Evolutionary conservation across 306 rosid species (phyloP).

Genomic region (Psophocarpus tetragonolobus): DNA sequence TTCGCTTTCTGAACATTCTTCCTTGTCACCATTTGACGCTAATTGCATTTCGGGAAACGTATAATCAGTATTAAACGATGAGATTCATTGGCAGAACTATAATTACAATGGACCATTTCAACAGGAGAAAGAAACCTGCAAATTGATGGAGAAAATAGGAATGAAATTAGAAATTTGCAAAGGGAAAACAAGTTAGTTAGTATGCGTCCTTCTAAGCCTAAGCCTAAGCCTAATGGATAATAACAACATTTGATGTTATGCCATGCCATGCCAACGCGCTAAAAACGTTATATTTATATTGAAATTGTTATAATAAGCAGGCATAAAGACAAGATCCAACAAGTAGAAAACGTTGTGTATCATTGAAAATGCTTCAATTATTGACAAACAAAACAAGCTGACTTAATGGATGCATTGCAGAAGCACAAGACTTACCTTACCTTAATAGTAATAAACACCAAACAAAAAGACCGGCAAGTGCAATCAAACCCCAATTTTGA

Average conservation of each 20-base stretch:
- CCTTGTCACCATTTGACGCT: conserved; percentile 60
- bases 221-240: background rate
- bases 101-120: conserved; percentile 63
- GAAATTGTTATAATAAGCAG: background rate
- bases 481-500: conserved; percentile 21
- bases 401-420: background rate
- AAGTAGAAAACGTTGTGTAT: background rate
- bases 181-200: background rate
- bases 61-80: conserved; percentile 43
- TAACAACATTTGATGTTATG: background rate
- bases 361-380: background rate
- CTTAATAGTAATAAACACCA: background rate
- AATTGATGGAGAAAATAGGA: background rate
- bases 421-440: conserved; percentile 9
- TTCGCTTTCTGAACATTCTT: conserved; percentile 62
- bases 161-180: background rate
- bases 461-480: background rate
- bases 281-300: background rate
- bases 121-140: conserved; percentile 55
- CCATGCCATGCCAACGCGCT: too few species aligned
- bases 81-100: conserved; percentile 56
- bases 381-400: background rate
- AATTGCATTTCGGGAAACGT: conserved; percentile 75
- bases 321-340: conserved; percentile 4
- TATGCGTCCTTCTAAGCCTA: background rate